A percentile compares a stretch with the other conserved stretches of the same genome.
Evolutionary conservation across 2,329 filamentous ascomycete genomes (phyloP).

Genomic region (Pestalotiopsis sp.): DNA sequence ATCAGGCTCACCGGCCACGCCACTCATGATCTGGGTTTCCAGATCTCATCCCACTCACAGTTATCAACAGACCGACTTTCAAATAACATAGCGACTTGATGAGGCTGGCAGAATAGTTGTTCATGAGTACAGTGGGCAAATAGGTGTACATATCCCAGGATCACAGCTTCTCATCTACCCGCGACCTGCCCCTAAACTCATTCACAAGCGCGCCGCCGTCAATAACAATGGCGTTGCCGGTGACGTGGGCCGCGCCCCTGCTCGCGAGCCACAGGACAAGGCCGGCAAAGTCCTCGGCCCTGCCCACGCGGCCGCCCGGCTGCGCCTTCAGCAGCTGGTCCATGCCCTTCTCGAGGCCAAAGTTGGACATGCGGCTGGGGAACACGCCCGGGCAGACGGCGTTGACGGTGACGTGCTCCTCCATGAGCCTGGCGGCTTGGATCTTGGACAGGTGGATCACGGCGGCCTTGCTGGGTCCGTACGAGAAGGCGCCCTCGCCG

Average conservation of each 20-base stretch:
- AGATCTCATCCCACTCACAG: too few species aligned
- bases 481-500: conserved; percentile 12
- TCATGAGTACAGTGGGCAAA: too few species aligned
- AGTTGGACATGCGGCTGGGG: conserved; percentile 14
- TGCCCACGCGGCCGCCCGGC: conserved; percentile 15
- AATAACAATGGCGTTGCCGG: conserved; percentile 14
- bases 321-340: conserved; percentile 2
- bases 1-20: too few species aligned
- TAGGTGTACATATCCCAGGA: not conserved
- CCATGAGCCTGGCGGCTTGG: conserved; percentile 14
- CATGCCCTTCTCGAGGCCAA: conserved; percentile 10
- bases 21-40: too few species aligned
- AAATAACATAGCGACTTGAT: too few species aligned
- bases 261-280: conserved; percentile 8
- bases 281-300: conserved; percentile 15
- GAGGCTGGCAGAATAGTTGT: too few species aligned
- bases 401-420: conserved; percentile 16
- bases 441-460: conserved; percentile 14
- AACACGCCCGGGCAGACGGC: conserved; percentile 14
- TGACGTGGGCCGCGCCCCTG: conserved; percentile 13
- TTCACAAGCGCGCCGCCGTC: conserved; percentile 12
- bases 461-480: conserved; percentile 16
- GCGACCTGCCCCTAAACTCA: conserved; percentile 9
- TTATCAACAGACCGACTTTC: too few species aligned
- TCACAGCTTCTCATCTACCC: conserved; percentile 9